Conservation (phyloP, 2,329 filamentous ascomycete species). For the Aureobasidium melanogenum region DNA sequence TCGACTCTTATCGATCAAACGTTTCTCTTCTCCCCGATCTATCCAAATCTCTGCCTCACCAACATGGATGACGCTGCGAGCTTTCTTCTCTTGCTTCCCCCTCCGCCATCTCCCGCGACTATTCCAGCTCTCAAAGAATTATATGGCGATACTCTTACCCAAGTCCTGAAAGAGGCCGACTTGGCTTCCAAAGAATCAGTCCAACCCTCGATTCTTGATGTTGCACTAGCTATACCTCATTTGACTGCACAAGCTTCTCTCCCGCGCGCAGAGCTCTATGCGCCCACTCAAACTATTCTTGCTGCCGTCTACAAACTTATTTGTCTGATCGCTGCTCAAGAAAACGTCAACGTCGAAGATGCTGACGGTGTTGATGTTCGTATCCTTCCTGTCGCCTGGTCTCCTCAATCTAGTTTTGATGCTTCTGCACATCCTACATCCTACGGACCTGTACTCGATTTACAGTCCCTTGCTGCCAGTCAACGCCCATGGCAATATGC, state of each 20-base stretch:
- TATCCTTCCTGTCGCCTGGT: slow-evolving; percentile 62
- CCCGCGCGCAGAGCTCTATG: slow-evolving; percentile 53
- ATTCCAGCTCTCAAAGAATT: slow-evolving; percentile 34
- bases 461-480: slow-evolving; percentile 38
- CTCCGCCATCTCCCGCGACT: slow-evolving; percentile 31
- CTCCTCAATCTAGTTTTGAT: slow-evolving; percentile 20
- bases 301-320: slow-evolving; percentile 72
- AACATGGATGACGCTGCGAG: slow-evolving; percentile 19
- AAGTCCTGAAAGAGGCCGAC: slow-evolving; percentile 34
- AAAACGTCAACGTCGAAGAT: slow-evolving; percentile 54
- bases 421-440: slow-evolving; percentile 22
- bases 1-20: neutral
- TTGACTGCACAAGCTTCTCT: slow-evolving; percentile 44
- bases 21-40: neutral
- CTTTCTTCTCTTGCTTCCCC: slow-evolving; percentile 37
- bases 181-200: slow-evolving; percentile 23
- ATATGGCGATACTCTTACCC: slow-evolving; percentile 33
- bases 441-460: slow-evolving; percentile 41
- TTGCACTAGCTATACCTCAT: slow-evolving; percentile 56
- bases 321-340: slow-evolving; percentile 59
- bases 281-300: slow-evolving; percentile 62
- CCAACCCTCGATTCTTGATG: slow-evolving; percentile 40
- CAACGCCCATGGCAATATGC: slow-evolving; percentile 54
- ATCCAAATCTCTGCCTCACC: neutral
- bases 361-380: slow-evolving; percentile 67